Percentiles rank a stretch among this genome's conserved stretches.
phyloP scores from a whole-genome alignment of 108 stramenopile genomes.

The Epithemia pelagica region DNA sequence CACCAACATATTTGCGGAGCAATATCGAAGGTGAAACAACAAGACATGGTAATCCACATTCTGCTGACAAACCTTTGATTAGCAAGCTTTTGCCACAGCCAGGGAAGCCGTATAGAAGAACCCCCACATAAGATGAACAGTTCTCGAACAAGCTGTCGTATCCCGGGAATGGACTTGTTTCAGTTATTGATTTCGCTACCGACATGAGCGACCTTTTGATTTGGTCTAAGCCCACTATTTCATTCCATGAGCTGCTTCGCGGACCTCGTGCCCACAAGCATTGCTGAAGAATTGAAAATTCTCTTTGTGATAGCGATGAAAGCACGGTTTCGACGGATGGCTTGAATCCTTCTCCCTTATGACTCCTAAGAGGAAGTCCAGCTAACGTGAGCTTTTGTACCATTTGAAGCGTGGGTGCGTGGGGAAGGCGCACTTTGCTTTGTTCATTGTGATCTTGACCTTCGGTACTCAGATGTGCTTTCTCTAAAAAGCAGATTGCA shows the following conservation, averaged over 20 bases:
- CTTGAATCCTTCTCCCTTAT: not conserved
- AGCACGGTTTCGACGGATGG: constrained; percentile 10
- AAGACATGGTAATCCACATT: constrained; percentile 77
- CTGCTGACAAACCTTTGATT: constrained; percentile 72
- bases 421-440: not conserved
- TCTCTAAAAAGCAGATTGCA: not conserved
- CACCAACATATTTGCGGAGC: constrained; percentile 89
- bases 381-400: not conserved
- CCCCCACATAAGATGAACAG: constrained; percentile 25
- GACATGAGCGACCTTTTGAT: constrained; percentile 3
- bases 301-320: not conserved
- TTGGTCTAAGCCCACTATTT: constrained; percentile 4
- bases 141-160: constrained; percentile 1
- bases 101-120: constrained; percentile 89
- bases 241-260: not conserved
- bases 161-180: not conserved
- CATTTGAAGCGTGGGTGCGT: constrained; percentile 2
- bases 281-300: constrained; percentile 6
- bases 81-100: constrained; percentile 90
- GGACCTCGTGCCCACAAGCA: constrained; percentile 4
- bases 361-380: constrained; percentile 2
- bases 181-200: not conserved
- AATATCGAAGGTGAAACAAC: constrained; percentile 87
- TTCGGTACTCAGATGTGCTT: not conserved
- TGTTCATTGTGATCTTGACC: not conserved